Evolutionary conservation across 177 flowering plant genomes (phyloP).

Genomic region (Telopea speciosissima): DNA sequence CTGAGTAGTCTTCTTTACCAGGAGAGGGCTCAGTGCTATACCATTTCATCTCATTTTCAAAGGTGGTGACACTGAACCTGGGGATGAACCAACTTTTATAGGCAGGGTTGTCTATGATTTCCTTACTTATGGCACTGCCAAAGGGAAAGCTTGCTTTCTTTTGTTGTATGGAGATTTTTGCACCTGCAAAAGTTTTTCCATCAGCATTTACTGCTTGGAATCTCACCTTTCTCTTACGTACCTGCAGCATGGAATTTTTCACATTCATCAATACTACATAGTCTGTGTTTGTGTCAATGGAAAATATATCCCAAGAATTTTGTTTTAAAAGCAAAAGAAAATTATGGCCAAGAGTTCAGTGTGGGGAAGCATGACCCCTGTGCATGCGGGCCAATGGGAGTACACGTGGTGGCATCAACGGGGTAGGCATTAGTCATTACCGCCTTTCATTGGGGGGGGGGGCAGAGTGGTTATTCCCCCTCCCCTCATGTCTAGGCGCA

Average conservation of each 20-base stretch:
- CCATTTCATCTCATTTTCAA: constrained; percentile 56
- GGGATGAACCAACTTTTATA: constrained; percentile 27
- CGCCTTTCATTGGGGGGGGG: no score
- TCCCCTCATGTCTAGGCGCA: no score
- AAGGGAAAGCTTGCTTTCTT: constrained; percentile 20
- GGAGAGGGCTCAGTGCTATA: constrained; percentile 28
- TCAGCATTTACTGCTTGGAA: constrained; percentile 17
- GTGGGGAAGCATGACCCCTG: no score
- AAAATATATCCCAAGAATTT: no score
- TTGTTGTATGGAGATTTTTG: constrained; percentile 10
- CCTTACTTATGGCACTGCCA: constrained; percentile 19
- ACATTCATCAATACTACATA: no score
- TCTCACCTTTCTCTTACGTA: constrained; percentile 15
- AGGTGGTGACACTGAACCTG: constrained; percentile 36
- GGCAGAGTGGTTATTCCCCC: no score
- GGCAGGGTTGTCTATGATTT: constrained; percentile 16
- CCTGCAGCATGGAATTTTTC: constrained; percentile 10
- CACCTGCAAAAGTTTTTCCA: constrained; percentile 14
- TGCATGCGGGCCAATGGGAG: no score
- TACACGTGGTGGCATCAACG: no score
- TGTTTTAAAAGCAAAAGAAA: no score
- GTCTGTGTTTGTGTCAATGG: no score
- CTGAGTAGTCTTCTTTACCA: constrained; percentile 33
- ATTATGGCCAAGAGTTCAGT: no score
- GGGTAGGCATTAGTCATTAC: no score